These are phyloP conservation scores for Suillus subluteus DNA, from an alignment of 768 basidiomycete genomes.

Conservation along the genomic window DNA sequence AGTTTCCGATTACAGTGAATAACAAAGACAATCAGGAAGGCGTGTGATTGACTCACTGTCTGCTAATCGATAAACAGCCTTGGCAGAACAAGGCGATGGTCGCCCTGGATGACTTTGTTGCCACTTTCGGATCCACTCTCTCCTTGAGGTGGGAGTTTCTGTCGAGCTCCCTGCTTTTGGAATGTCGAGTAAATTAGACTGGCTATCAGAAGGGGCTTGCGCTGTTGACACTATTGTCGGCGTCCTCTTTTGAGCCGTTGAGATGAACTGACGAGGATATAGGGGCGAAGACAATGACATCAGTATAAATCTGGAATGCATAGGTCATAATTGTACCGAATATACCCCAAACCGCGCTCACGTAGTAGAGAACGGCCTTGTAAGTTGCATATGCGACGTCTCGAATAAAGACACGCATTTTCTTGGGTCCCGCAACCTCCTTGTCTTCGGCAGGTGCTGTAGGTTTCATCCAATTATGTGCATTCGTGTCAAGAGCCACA, in stretches of 20 bases:
- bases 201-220: slow-evolving; percentile 39
- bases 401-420: slow-evolving; percentile 53
- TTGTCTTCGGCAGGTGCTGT: slow-evolving; percentile 8
- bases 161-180: slow-evolving; percentile 14
- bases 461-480: slow-evolving; percentile 11
- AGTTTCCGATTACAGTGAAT: slow-evolving; percentile 6
- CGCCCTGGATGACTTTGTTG: slow-evolving; percentile 57
- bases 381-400: slow-evolving; percentile 69
- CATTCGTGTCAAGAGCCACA: slow-evolving; percentile 22
- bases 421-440: slow-evolving; percentile 48
- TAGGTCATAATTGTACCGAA: background rate
- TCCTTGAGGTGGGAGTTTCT: slow-evolving; percentile 42
- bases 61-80: slow-evolving; percentile 81
- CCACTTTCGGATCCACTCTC: slow-evolving; percentile 80
- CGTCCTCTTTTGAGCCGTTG: slow-evolving; percentile 23
- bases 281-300: slow-evolving; percentile 82
- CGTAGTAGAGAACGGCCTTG: slow-evolving; percentile 77
- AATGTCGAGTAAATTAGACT: slow-evolving; percentile 34
- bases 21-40: background rate
- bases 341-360: slow-evolving; percentile 34
- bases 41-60: slow-evolving; percentile 60
- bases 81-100: slow-evolving; percentile 80
- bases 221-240: slow-evolving; percentile 11
- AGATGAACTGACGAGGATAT: slow-evolving; percentile 70
- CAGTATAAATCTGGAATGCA: slow-evolving; percentile 73